phyloP scores from a whole-genome alignment of 345 rosid species.

The Sonneratia caseolaris region DNA sequence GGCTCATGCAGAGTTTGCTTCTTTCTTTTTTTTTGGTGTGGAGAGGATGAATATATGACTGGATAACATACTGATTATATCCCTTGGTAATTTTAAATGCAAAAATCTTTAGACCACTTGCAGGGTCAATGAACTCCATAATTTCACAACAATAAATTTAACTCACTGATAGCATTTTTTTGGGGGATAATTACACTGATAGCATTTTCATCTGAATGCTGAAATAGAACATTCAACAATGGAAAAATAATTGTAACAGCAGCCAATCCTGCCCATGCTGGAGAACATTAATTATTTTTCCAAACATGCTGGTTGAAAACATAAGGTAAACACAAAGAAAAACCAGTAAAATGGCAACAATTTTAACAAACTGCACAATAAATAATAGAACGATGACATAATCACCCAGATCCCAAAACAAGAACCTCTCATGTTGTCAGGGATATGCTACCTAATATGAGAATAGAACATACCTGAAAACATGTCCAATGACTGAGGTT shows the following conservation, averaged over 20 bases:
- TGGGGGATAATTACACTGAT: too few species aligned
- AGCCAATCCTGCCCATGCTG: background rate
- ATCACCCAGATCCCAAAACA: background rate
- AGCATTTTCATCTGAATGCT: too few species aligned
- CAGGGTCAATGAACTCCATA: background rate
- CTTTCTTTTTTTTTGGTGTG: too few species aligned
- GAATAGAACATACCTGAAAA: constrained; percentile 51
- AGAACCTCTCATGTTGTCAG: background rate
- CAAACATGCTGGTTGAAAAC: background rate
- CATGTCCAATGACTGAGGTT: constrained; percentile 88
- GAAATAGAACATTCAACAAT: background rate
- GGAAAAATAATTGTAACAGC: background rate
- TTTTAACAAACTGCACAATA: background rate
- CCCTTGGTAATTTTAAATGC: background rate
- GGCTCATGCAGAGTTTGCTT: too few species aligned
- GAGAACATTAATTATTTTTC: background rate
- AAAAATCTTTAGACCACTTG: background rate
- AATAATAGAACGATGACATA: background rate
- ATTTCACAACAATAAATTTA: background rate
- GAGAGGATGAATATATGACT: too few species aligned
- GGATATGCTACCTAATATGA: background rate
- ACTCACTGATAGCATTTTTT: background rate
- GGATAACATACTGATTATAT: too few species aligned
- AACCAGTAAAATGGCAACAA: background rate
- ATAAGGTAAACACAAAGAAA: background rate